These are phyloP conservation scores for Sclerotinia subarctica DNA, from an alignment of 2,329 filamentous ascomycete genomes.

Conservation along the genomic window DNA sequence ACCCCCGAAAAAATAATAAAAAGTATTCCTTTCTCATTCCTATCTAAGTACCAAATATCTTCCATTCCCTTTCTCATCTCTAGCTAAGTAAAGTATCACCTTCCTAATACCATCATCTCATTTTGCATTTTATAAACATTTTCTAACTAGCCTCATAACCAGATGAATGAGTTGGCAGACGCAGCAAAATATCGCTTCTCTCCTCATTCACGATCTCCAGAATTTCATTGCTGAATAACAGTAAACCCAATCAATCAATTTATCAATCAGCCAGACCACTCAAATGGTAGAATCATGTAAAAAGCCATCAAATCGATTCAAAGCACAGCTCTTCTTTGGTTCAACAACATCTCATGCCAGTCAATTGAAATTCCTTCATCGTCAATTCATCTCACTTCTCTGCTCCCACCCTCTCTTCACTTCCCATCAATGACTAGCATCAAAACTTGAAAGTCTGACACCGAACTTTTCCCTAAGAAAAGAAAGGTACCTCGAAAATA, in stretches of 20 bases:
- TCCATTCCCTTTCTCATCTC: not conserved
- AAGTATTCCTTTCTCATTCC: not conserved
- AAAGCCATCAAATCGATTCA: constrained; percentile 1
- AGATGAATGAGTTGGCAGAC: not conserved
- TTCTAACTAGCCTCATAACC: not conserved
- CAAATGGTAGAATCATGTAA: not conserved
- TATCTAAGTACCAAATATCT: not conserved
- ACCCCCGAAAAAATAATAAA: not conserved
- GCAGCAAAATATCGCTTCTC: not conserved
- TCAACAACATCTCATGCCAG: not conserved
- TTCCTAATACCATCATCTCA: not conserved
- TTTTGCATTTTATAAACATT: not conserved
- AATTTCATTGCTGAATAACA: not conserved
- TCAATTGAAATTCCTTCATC: not conserved
- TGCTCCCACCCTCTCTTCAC: not conserved
- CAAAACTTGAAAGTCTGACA: constrained; percentile 6
- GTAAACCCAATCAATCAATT: not conserved
- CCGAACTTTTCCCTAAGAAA: not conserved
- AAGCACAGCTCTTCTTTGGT: constrained; percentile 2
- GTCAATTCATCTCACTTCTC: not conserved
- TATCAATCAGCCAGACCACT: not conserved
- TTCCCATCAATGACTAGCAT: constrained; percentile 16
- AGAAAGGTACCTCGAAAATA: constrained; percentile 13
- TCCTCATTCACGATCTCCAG: not conserved
- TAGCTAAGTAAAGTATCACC: not conserved